These are phyloP conservation scores for Akanthomyces uredinophilus DNA, from an alignment of 2,329 filamentous ascomycete species.

Conservation along the genomic window DNA sequence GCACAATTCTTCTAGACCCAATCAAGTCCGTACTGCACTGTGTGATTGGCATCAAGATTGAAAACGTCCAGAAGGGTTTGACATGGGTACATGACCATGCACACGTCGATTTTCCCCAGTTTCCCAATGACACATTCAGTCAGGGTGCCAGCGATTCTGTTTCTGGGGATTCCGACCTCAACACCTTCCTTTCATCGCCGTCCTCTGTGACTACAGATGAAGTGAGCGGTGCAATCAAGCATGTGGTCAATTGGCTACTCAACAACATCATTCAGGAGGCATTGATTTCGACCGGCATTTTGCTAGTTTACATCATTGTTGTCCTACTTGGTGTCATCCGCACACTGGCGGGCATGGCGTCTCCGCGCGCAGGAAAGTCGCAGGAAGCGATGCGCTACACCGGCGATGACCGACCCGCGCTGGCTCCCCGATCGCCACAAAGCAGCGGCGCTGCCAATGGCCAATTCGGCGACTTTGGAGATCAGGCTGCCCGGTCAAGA, in stretches of 20 bases:
- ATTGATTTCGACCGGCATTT: conserved; percentile 68
- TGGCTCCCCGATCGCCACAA: conserved; percentile 23
- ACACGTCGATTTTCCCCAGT: conserved; percentile 71
- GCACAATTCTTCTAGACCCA: conserved; percentile 72
- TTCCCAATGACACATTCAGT: conserved; percentile 78
- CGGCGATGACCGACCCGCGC: conserved; percentile 25
- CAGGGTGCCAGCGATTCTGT: conserved; percentile 63
- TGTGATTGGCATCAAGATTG: conserved; percentile 81
- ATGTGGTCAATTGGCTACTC: conserved; percentile 63
- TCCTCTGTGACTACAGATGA: conserved; percentile 71
- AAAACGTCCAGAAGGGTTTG: conserved; percentile 78
- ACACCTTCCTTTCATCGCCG: conserved; percentile 72
- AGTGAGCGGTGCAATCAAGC: conserved; percentile 68
- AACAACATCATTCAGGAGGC: conserved; percentile 69
- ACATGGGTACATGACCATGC: conserved; percentile 91
- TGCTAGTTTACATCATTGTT: conserved; percentile 73
- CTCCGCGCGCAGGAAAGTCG: conserved; percentile 46
- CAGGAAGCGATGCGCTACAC: conserved; percentile 50
- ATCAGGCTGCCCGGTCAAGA: conserved; percentile 26
- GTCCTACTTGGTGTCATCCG: conserved; percentile 69
- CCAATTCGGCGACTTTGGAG: conserved; percentile 18
- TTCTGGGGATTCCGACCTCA: conserved; percentile 52
- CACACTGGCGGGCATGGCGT: conserved; percentile 55
- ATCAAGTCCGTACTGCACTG: conserved; percentile 79
- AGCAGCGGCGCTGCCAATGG: conserved; percentile 19